A percentile compares a stretch with the other conserved stretches of the same genome.
These are phyloP conservation scores for Nicotiana tomentosiformis DNA, from an alignment of 257 asterid genomes.

Conservation along the genomic window DNA sequence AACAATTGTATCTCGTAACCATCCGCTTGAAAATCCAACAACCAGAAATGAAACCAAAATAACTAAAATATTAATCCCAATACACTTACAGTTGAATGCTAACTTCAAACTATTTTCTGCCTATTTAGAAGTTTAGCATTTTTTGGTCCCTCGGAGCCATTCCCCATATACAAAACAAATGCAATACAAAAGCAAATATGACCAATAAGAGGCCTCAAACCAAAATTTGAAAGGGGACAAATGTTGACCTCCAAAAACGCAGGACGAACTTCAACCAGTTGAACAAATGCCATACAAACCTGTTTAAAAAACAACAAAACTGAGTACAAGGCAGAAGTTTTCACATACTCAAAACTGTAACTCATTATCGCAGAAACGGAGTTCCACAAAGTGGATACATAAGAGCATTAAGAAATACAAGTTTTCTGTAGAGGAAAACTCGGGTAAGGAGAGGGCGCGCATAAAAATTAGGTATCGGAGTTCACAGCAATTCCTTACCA, in stretches of 20 bases:
- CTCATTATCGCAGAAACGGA: neutral
- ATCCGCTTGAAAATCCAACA: neutral
- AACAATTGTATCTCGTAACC: neutral
- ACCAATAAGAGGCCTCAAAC: neutral
- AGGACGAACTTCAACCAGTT: conserved; percentile 77
- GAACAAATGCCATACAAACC: conserved; percentile 98
- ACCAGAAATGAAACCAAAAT: neutral
- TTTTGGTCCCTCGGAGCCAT: neutral
- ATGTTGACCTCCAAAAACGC: conserved; percentile 63
- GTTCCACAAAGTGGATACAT: neutral
- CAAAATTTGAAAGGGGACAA: neutral
- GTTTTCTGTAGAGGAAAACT: neutral
- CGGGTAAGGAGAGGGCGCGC: neutral
- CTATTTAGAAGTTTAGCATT: neutral
- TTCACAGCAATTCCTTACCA: conserved; percentile 46
- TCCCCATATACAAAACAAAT: conserved; percentile 5
- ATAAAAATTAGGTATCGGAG: neutral
- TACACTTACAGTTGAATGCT: neutral
- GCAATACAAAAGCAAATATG: neutral
- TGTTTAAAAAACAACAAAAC: conserved; percentile 24
- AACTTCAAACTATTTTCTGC: neutral
- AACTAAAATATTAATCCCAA: neutral
- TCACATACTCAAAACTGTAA: neutral
- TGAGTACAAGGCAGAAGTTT: neutral
- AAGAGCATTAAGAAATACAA: too few relatives aligned